Base-by-base conservation (phyloP, 129 eudicot genomes). In the Centella asiatica region DNA sequence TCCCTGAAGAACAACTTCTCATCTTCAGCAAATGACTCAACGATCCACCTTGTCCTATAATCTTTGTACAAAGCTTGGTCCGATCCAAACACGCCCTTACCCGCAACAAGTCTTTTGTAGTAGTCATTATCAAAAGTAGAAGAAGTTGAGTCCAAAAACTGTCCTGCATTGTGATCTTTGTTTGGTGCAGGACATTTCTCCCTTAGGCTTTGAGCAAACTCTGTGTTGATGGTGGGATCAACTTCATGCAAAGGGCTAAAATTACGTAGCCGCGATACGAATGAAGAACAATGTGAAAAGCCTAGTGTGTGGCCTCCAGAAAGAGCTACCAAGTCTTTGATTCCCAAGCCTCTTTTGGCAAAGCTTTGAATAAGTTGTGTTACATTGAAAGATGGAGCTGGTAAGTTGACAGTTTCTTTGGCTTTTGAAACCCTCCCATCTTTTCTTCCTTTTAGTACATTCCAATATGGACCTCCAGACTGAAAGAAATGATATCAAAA, bases 221-320 rank as follows among this genome's bases (percentile, higher is more conserved):
- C 74, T 0, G 40, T 50, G 70, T 78, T 64, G 62, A 89, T 69
- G 71, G 45, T 82, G 11, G 97, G 90, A 72, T 89, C 95, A 32
- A 55, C 22, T 42, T 72, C 84, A 24, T 75, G 82, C 18, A 22
- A n/a, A 0, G 66, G 1, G 63, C 75, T 82, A 62, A 77, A 72
- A 71, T 80, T 85, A 42, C 62, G 81, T 64, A 85, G 45, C 11
- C 95, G 81, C 28, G 75, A 67, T 20, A 63, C 63, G 51, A 83
- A 89, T 54, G 89, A 85, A 14, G 92, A 83, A 70, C 95, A 89
- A 34, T 89, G 97, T 39, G 97, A 85, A 78, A 89, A 85, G 11
- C 97, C 97, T 24, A 85, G 80, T 1, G 95, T 83, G 71, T 89
- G 97, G 72, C 89, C 95, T 27, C 93, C 95, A 9, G 90, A 89